Base-by-base conservation (phyloP, 495 filamentous ascomycete genomes). In the Xylaria intraflava region DNA sequence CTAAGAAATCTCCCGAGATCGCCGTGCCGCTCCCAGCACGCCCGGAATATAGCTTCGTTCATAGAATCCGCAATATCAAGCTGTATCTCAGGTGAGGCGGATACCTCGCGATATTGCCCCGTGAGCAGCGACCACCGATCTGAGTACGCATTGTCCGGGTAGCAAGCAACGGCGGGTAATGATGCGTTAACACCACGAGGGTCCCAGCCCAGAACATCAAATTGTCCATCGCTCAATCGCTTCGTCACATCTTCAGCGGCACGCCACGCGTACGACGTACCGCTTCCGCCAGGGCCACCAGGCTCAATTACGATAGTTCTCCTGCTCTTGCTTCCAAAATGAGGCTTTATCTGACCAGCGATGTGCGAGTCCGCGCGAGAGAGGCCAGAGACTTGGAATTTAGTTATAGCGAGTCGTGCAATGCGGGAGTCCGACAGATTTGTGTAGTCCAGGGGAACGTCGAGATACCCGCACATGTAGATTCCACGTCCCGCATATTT, bases 161-260 rank as follows among this genome's bases (percentile, higher is more conserved):
- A 81, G 62, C 80, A 83, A 11, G 71, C 61, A 29, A 75, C 60
- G 22, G 68, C 53, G 0, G 80, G 80, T 1, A 67, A 72, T 1
- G 79, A 77, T 3, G 68, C 62, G 36, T 79, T 77, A 39, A 83
- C 69, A 6, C 79, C 80, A 2, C 80, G 69, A 3, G 79, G 80
- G 52, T 83, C 80, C 65, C 77, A 82, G 12, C 78, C 73, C 24
- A 83, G 62, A 27, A 82, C 69, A 50, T 78, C 75, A 41, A 71
- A 74, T 14, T 69, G 59, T 17, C 69, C 66, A 36, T 65, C 66
- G 53, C 69, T 77, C 17, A 75, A 55, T 10, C 69, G 64, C 23
- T 63, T 43, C 24, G 66, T 70, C 30, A 72, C 52, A 22, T 56
- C 55, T 49, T 72, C 57, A 2, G 63, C 71, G 1, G 65, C 56